Evolutionary conservation across 306 rosid species (phyloP), one percentile per base, ranked within the genome.

Genomic region (Cucurbita ficifolia): DNA sequence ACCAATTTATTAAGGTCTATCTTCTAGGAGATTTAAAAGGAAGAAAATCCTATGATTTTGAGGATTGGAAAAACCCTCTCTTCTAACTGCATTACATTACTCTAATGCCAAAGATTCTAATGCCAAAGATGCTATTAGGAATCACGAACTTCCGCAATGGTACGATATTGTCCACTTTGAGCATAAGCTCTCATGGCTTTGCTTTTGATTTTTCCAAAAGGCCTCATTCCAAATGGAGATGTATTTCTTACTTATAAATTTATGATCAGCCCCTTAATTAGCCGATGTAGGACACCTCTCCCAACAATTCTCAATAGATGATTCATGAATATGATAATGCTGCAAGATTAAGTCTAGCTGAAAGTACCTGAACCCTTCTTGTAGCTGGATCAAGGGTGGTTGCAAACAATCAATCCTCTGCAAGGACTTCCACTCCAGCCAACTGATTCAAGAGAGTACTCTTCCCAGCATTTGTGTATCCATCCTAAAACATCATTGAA

Each of bases 301-400:
- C n/a, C n/a, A n/a, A n/a, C n/a, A n/a, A n/a, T n/a, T n/a, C n/a
- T n/a, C n/a, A n/a, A n/a, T n/a, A n/a, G 48, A 55, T 19, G 62
- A 72, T 63, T 42, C 64, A 50, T 58, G 68, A 46, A 45, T 1
- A 51, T 58, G 10, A 12, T 42, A 18, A 18, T 4, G 8, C 58
- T n/a, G 33, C 40, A 62, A 58, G 22, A 43, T 61, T 71, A 64
- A 79, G 62, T 75, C 46, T 35, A 35, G 78, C 42, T 51, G 77
- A 70, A 63, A 52, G 74, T 81, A 94, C 97, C 96, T 91, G 97
- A 43, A 94, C 99, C 84, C 99, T 87, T 86, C 99, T 86, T 40
- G 99, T 91, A 61, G 96, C 91, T 75, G 99, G 99, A 88, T 94
- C 97, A 76, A 94, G 90, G 74, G 99, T 94, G 74, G 99, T 94